Evolutionary conservation across 441 rosid genomes (phyloP).

Genomic region (Populus hybrid): DNA sequence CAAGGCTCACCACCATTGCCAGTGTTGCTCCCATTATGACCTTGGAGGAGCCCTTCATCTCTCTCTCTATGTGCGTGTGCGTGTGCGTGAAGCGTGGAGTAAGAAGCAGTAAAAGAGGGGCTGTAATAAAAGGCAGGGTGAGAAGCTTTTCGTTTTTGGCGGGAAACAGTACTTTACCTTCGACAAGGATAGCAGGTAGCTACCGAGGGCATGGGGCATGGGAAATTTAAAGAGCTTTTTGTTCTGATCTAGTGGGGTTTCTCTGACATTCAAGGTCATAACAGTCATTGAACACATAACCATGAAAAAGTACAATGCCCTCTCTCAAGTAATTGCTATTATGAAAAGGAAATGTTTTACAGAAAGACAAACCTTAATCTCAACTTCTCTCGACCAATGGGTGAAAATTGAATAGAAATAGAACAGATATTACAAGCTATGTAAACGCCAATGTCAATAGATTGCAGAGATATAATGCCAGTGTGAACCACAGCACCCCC

Average conservation of each 20-base stretch:
- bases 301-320: no score
- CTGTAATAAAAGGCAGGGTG: constrained; percentile 23
- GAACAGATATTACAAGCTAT: background rate
- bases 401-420: background rate
- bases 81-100: background rate
- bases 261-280: background rate
- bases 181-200: constrained; percentile 20
- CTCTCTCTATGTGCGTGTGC: background rate
- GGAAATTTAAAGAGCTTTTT: constrained; percentile 20
- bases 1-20: constrained; percentile 69
- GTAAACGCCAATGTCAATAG: background rate
- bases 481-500: background rate
- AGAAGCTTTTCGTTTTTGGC: constrained; percentile 33
- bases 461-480: background rate
- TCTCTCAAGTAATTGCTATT: no score
- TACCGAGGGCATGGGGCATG: constrained; percentile 13
- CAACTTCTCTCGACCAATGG: background rate
- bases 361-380: background rate
- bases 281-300: background rate
- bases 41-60: constrained; percentile 75
- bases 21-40: constrained; percentile 85
- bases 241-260: constrained; percentile 6
- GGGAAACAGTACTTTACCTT: constrained; percentile 42
- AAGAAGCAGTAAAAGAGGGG: background rate
- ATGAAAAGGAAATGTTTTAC: background rate